Percentiles rank a stretch among this genome's conserved stretches.
These are phyloP conservation scores for Colletotrichum caudatum DNA, from an alignment of 2,329 filamentous ascomycete species.

Conservation along the genomic window DNA sequence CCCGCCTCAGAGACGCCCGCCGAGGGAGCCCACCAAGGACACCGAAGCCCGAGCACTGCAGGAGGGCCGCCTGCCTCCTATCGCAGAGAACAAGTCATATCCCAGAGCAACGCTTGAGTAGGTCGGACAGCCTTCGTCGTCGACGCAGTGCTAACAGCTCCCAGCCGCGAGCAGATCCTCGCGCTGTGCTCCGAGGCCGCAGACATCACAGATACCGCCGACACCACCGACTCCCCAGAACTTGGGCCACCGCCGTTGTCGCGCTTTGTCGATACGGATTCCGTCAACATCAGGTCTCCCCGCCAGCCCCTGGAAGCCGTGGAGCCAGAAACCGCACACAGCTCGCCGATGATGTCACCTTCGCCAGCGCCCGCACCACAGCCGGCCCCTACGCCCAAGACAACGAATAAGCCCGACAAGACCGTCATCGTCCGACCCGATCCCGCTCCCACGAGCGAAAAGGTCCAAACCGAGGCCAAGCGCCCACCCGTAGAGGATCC, in stretches of 20 bases:
- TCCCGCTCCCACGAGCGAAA: conserved; percentile 2
- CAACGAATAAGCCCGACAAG: conserved; percentile 23
- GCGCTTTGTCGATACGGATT: conserved; percentile 68
- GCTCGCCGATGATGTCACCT: conserved; percentile 19
- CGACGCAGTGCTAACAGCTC: conserved; percentile 43
- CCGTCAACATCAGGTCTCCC: conserved; percentile 65
- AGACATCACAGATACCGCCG: conserved; percentile 55
- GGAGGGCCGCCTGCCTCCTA: conserved; percentile 72
- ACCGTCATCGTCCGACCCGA: conserved; percentile 32
- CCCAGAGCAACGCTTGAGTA: conserved; percentile 78
- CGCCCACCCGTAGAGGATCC: conserved; percentile 9
- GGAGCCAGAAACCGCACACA: conserved; percentile 3
- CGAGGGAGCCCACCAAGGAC: conserved; percentile 66
- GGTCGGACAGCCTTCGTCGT: conserved; percentile 46
- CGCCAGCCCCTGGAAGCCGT: conserved; percentile 42
- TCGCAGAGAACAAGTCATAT: conserved; percentile 76
- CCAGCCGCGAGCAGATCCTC: conserved; percentile 71
- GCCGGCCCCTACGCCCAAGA: not conserved
- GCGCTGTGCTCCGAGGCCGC: conserved; percentile 65
- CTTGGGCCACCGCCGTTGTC: conserved; percentile 74
- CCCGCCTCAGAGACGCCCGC: conserved; percentile 66
- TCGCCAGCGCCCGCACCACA: conserved; percentile 9
- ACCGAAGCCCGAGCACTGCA: conserved; percentile 62
- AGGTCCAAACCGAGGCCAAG: conserved; percentile 23
- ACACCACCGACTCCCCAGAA: conserved; percentile 72